phyloP scores from a whole-genome alignment of 2,329 filamentous ascomycete genomes.

The Alternaria incomplexa region DNA sequence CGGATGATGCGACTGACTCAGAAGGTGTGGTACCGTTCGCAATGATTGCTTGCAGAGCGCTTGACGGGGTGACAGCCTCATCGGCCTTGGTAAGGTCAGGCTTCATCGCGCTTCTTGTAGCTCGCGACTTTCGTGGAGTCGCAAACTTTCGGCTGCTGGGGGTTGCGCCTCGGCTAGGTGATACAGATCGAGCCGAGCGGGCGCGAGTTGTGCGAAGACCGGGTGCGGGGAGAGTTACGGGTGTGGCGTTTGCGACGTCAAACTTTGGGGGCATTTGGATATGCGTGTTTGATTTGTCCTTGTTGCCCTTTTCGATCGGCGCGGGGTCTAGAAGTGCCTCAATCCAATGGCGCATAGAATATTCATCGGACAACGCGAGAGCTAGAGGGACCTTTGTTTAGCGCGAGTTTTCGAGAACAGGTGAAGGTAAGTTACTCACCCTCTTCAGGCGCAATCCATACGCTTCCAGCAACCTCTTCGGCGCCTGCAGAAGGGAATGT shows the following conservation, averaged over 20 bases:
- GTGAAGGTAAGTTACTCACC: constrained; percentile 53
- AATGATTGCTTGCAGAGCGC: constrained; percentile 46
- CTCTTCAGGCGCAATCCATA: constrained; percentile 87
- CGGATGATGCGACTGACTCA: constrained; percentile 46
- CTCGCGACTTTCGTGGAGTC: constrained; percentile 62
- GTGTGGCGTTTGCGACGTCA: constrained; percentile 58
- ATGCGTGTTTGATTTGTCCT: constrained; percentile 70
- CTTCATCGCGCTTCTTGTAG: constrained; percentile 48
- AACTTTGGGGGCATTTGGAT: constrained; percentile 85
- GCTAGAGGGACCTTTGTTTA: constrained; percentile 61
- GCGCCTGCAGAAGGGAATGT: constrained; percentile 77
- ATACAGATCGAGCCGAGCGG: constrained; percentile 65
- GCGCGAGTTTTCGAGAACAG: neutral
- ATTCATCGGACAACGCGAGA: constrained; percentile 82
- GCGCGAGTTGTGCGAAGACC: constrained; percentile 51
- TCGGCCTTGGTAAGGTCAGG: constrained; percentile 38
- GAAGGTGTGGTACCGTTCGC: constrained; percentile 37
- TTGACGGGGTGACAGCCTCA: constrained; percentile 54
- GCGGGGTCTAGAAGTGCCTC: constrained; percentile 88
- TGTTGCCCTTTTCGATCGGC: constrained; percentile 71
- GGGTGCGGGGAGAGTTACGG: constrained; percentile 17
- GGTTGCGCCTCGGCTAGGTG: constrained; percentile 59
- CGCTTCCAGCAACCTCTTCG: constrained; percentile 94
- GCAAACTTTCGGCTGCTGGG: constrained; percentile 53
- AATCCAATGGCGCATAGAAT: constrained; percentile 85